phyloP scores from a whole-genome alignment of 2,329 filamentous ascomycete species.

The Trichoderma koningii region DNA sequence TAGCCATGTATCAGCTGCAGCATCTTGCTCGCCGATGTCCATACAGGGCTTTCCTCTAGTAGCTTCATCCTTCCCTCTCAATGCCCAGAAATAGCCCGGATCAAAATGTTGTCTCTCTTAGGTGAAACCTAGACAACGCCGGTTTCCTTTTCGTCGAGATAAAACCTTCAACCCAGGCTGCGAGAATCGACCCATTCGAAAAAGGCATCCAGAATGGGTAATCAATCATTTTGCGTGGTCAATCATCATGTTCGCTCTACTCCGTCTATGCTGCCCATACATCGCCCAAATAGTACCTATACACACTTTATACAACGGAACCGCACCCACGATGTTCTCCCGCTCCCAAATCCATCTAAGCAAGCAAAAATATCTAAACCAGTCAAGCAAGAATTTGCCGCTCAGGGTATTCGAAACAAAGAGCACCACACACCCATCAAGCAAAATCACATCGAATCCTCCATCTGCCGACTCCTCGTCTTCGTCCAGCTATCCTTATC shows the following conservation, averaged over 20 bases:
- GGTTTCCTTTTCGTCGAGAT: no score
- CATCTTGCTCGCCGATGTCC: no score
- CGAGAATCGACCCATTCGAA: no score
- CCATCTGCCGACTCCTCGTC: constrained; percentile 67
- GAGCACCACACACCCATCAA: not conserved
- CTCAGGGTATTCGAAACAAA: constrained; percentile 6
- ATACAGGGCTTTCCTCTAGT: no score
- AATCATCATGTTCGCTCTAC: not conserved
- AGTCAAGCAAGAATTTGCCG: not conserved
- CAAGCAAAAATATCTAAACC: not conserved
- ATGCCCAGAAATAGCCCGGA: no score
- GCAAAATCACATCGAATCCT: constrained; percentile 61
- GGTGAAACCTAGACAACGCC: no score
- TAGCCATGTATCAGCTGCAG: no score
- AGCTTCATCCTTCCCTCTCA: no score
- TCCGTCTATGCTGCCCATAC: not conserved
- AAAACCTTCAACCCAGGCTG: no score
- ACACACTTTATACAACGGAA: not conserved
- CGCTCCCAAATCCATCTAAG: constrained; percentile 4
- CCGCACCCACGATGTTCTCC: not conserved
- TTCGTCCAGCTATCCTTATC: constrained; percentile 68
- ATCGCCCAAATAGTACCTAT: not conserved
- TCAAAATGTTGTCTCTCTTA: no score
- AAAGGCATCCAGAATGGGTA: not conserved
- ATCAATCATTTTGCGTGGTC: not conserved